phyloP scores from a whole-genome alignment of 768 basidiomycete species.

The Leccinum disarticulatum region DNA sequence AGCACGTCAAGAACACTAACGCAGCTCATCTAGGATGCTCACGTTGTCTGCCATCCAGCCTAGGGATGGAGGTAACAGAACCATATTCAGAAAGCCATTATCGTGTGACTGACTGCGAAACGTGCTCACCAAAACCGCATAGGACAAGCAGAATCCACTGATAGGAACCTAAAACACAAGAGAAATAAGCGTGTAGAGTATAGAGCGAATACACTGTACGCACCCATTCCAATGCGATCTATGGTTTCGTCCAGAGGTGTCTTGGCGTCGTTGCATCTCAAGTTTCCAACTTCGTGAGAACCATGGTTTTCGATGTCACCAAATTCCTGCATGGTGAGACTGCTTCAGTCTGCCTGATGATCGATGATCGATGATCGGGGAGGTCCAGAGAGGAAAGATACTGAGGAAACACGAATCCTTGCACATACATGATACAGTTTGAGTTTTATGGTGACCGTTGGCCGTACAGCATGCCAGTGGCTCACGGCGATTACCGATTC shows the following conservation, averaged over 20 bases:
- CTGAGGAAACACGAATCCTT: neutral
- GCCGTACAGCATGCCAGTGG: too few species aligned
- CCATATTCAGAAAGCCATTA: neutral
- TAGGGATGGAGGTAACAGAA: conserved; percentile 26
- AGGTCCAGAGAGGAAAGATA: neutral
- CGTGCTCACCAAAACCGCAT: conserved; percentile 80
- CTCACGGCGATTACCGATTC: too few species aligned
- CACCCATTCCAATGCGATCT: conserved; percentile 88
- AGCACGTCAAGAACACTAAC: conserved; percentile 26
- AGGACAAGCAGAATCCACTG: conserved; percentile 82
- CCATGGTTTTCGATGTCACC: conserved; percentile 15
- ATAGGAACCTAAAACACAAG: conserved; percentile 50
- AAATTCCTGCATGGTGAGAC: neutral
- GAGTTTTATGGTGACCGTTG: too few species aligned
- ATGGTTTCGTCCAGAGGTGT: conserved; percentile 82
- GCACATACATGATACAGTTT: too few species aligned
- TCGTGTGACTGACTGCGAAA: neutral
- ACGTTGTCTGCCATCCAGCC: conserved; percentile 97
- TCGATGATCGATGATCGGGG: neutral
- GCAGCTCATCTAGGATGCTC: conserved; percentile 18
- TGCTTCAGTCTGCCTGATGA: neutral
- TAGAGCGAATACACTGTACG: conserved; percentile 9
- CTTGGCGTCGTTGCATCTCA: conserved; percentile 39
- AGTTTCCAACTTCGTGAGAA: conserved; percentile 28
- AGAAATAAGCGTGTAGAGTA: neutral